phyloP scores from a whole-genome alignment of 176 grass and related monocot species.

The Tuctoria greenei region DNA sequence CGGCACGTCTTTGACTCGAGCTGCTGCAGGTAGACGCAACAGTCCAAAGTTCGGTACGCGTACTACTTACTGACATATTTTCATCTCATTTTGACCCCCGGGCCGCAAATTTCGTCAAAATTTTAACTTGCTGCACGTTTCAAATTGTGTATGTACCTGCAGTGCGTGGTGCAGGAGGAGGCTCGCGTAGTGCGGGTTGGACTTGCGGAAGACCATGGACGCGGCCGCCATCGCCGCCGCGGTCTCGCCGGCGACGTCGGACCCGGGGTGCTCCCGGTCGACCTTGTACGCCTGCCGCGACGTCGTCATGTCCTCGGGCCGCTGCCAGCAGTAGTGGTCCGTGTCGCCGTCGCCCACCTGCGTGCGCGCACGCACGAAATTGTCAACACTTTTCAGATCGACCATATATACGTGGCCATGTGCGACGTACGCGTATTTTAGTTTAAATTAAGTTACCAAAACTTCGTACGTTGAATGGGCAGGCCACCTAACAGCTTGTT shows the following conservation, averaged over 20 bases:
- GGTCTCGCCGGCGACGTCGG: conserved; percentile 80
- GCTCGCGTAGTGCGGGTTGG: conserved; percentile 81
- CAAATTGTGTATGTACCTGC: conserved; percentile 7
- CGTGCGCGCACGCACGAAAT: not conserved
- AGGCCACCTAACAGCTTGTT: conserved; percentile 1
- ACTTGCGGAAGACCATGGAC: conserved; percentile 56
- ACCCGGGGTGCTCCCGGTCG: conserved; percentile 60
- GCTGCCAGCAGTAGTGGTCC: conserved; percentile 96
- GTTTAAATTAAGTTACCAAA: not conserved
- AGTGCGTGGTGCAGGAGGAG: conserved; percentile 74
- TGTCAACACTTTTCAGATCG: conserved; percentile 3
- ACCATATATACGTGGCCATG: conserved; percentile 8
- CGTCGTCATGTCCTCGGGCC: conserved; percentile 97
- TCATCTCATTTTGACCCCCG: not conserved
- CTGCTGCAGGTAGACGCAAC: conserved; percentile 21
- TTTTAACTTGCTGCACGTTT: too few relatives aligned
- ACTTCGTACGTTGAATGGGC: conserved; percentile 14
- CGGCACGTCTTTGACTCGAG: conserved; percentile 28
- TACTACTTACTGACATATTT: not conserved
- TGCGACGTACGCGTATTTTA: conserved; percentile 30
- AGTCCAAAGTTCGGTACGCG: conserved; percentile 41
- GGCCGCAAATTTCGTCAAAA: not conserved
- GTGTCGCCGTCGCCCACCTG: conserved; percentile 92
- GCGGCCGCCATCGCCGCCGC: conserved; percentile 78
- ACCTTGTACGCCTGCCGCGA: conserved; percentile 83